phyloP scores from a whole-genome alignment of 371 early-diverging fungal genomes.

The Saksenaea vasiformis region DNA sequence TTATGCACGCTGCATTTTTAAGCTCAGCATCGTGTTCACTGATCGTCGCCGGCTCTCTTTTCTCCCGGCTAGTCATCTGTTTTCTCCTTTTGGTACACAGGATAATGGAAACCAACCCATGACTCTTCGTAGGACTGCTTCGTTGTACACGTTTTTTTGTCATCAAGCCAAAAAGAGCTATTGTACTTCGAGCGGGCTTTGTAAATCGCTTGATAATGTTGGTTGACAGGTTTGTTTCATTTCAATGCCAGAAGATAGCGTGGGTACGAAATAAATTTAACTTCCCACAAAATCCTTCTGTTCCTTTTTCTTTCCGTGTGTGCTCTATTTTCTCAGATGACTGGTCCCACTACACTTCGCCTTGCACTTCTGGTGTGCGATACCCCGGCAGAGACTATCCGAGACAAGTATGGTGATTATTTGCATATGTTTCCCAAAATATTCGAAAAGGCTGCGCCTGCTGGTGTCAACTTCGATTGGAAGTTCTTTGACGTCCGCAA shows the following conservation, averaged over 20 bases:
- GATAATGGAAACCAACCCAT: too few relatives aligned
- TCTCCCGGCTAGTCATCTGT: too few relatives aligned
- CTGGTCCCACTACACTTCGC: conserved; percentile 1
- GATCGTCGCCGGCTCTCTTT: too few relatives aligned
- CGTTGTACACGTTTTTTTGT: too few relatives aligned
- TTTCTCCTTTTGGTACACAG: too few relatives aligned
- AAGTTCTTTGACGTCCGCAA: conserved; percentile 39
- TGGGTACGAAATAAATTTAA: too few relatives aligned
- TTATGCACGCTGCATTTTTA: too few relatives aligned
- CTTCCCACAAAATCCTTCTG: not conserved
- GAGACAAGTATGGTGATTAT: conserved; percentile 58
- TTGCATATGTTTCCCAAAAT: conserved; percentile 34
- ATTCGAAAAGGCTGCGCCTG: conserved; percentile 30
- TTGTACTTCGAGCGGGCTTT: not conserved
- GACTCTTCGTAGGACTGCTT: too few relatives aligned
- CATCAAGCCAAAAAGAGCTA: too few relatives aligned
- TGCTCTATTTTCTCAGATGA: not conserved
- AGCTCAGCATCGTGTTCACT: too few relatives aligned
- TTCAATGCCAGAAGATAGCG: conserved; percentile 1
- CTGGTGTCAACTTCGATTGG: conserved; percentile 32
- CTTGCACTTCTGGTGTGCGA: conserved; percentile 57
- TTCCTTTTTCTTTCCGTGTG: not conserved
- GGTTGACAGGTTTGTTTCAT: not conserved
- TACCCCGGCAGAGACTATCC: conserved; percentile 49
- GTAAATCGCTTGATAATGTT: not conserved